Percentiles rank a stretch among this genome's conserved stretches.
Conservation (phyloP, 2,329 filamentous ascomycete species). For the Talaromyces sp. region DNA sequence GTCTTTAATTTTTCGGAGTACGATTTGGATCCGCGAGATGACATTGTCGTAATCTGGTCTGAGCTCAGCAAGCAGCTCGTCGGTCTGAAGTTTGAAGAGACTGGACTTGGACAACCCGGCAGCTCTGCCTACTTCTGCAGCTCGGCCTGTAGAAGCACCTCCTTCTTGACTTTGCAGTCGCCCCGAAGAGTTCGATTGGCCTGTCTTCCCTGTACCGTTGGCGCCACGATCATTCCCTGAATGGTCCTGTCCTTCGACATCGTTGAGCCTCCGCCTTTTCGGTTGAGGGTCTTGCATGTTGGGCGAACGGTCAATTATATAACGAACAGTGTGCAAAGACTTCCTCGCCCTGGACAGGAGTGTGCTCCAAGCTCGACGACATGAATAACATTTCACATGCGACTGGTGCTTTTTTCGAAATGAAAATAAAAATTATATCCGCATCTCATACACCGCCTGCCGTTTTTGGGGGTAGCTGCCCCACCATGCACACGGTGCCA, state of each 20-base stretch:
- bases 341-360: background rate
- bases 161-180: background rate
- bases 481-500: background rate
- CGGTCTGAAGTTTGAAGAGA: constrained; percentile 62
- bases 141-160: constrained; percentile 12
- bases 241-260: background rate
- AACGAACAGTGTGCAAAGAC: background rate
- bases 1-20: constrained; percentile 50
- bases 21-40: constrained; percentile 48
- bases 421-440: background rate
- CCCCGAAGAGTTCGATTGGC: constrained; percentile 10
- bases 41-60: constrained; percentile 55
- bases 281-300: constrained; percentile 8
- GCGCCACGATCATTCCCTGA: background rate
- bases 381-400: background rate
- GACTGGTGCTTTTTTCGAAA: background rate
- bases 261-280: constrained; percentile 10
- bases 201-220: background rate
- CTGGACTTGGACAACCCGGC: constrained; percentile 60
- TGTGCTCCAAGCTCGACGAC: background rate
- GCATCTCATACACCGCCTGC: background rate
- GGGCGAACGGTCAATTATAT: background rate
- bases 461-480: background rate
- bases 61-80: constrained; percentile 56
- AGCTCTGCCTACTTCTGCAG: constrained; percentile 30